Conservation (phyloP, 1,284 basidiomycete species). For the Farysia itapuensis region DNA sequence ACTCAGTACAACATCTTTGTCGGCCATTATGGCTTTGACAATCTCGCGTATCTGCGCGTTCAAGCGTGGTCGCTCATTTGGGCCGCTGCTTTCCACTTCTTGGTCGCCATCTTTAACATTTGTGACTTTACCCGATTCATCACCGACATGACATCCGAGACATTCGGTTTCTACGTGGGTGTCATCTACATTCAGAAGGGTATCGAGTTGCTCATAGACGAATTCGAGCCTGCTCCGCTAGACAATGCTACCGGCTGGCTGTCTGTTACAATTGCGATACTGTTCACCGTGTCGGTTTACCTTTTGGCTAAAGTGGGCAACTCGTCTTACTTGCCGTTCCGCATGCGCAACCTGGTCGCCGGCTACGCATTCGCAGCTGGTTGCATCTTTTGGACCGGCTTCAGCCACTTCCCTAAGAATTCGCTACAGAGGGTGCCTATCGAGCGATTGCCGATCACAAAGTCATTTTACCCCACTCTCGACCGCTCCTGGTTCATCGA, state of each 20-base stretch:
- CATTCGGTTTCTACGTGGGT: slow-evolving; percentile 73
- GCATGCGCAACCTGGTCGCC: slow-evolving; percentile 57
- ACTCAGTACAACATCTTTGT: slow-evolving; percentile 57
- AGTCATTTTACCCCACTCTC: slow-evolving; percentile 66
- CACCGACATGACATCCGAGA: slow-evolving; percentile 83
- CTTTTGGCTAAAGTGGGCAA: slow-evolving; percentile 44
- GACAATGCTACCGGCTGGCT: slow-evolving; percentile 61
- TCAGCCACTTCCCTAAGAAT: slow-evolving; percentile 59
- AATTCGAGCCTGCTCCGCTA: slow-evolving; percentile 53
- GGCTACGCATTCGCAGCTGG: slow-evolving; percentile 61
- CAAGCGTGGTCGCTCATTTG: slow-evolving; percentile 81
- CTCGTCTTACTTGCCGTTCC: slow-evolving; percentile 58
- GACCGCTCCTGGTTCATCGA: slow-evolving; percentile 80
- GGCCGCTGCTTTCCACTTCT: slow-evolving; percentile 88
- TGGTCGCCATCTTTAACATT: slow-evolving; percentile 76
- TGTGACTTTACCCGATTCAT: slow-evolving; percentile 60
- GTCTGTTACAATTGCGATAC: slow-evolving; percentile 61
- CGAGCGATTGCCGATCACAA: slow-evolving; percentile 58
- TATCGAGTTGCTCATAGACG: slow-evolving; percentile 61
- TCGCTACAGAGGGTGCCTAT: slow-evolving; percentile 47
- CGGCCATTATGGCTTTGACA: slow-evolving; percentile 46
- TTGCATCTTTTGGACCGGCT: slow-evolving; percentile 62
- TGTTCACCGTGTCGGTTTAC: slow-evolving; percentile 62
- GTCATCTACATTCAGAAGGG: slow-evolving; percentile 61
- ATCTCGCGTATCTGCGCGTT: slow-evolving; percentile 46